These are phyloP conservation scores for Debaryomycetaceae sp. DNA, from an alignment of 1,139 yeast species.

Conservation along the genomic window DNA sequence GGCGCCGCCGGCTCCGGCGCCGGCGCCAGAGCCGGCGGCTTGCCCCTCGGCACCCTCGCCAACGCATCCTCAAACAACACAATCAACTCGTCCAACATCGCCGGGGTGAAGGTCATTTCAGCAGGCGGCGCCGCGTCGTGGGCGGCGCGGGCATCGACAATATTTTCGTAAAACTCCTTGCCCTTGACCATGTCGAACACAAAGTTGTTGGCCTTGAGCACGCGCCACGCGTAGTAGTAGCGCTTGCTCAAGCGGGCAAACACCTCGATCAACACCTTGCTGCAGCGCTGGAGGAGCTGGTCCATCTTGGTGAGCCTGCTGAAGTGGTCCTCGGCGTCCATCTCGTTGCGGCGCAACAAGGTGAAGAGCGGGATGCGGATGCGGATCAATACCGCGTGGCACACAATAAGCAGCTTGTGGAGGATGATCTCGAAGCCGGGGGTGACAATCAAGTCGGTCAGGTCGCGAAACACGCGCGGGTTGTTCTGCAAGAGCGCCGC, in stretches of 20 bases:
- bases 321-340: constrained; percentile 9
- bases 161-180: constrained; percentile 18
- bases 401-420: constrained; percentile 26
- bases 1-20: background rate
- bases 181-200: constrained; percentile 19
- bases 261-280: constrained; percentile 17
- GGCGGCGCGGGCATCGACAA: constrained; percentile 7
- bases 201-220: constrained; percentile 28
- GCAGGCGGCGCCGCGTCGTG: too few species aligned
- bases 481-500: constrained; percentile 20
- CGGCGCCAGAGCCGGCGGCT: background rate
- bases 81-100: constrained; percentile 20
- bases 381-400: constrained; percentile 21
- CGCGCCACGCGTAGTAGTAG: constrained; percentile 30
- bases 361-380: constrained; percentile 9
- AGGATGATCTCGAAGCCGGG: constrained; percentile 32
- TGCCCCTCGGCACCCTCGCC: constrained; percentile 9
- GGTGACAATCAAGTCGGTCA: constrained; percentile 33
- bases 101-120: constrained; percentile 11
- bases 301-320: constrained; percentile 13
- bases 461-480: constrained; percentile 14
- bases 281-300: constrained; percentile 15
- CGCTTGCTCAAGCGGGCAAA: constrained; percentile 21
- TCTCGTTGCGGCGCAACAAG: constrained; percentile 8
- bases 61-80: constrained; percentile 15